Conservation (phyloP, 768 basidiomycete genomes). For the Tremella mesenterica region DNA sequence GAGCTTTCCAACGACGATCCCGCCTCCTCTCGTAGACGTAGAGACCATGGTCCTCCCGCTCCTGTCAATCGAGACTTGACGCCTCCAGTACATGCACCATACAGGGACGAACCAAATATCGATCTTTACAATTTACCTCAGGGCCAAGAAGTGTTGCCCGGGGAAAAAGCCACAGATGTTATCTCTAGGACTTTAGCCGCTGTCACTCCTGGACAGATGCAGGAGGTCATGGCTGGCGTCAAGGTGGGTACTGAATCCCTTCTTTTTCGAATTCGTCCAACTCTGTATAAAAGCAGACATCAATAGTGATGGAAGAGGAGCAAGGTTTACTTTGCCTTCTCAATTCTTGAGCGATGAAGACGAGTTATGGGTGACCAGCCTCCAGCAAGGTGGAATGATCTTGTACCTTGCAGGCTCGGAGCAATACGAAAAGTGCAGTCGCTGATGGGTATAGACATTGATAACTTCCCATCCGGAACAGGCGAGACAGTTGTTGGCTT, state of each 20-base stretch:
- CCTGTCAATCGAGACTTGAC: slow-evolving; percentile 11
- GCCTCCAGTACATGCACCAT: slow-evolving; percentile 3
- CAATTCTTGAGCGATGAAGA: not conserved
- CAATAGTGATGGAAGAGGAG: too few species aligned
- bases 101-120: slow-evolving; percentile 10
- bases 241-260: slow-evolving; percentile 60
- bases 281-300: too few species aligned
- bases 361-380: not conserved
- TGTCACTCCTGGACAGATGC: slow-evolving; percentile 71
- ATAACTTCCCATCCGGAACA: slow-evolving; percentile 85
- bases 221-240: slow-evolving; percentile 95
- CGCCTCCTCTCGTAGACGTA: slow-evolving; percentile 13
- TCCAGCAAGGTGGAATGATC: too few species aligned
- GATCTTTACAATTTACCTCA: slow-evolving; percentile 59
- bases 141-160: slow-evolving; percentile 65
- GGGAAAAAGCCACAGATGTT: slow-evolving; percentile 63
- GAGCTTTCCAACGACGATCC: slow-evolving; percentile 53
- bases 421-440: not conserved
- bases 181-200: slow-evolving; percentile 78
- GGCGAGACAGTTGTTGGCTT: slow-evolving; percentile 65
- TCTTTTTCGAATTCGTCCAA: too few species aligned
- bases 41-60: slow-evolving; percentile 8
- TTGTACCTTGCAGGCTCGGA: too few species aligned
- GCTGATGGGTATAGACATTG: slow-evolving; percentile 58
- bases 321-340: slow-evolving; percentile 1